Conservation (phyloP, 2,329 filamentous ascomycete genomes). For the Paracamarosporium sp. region DNA sequence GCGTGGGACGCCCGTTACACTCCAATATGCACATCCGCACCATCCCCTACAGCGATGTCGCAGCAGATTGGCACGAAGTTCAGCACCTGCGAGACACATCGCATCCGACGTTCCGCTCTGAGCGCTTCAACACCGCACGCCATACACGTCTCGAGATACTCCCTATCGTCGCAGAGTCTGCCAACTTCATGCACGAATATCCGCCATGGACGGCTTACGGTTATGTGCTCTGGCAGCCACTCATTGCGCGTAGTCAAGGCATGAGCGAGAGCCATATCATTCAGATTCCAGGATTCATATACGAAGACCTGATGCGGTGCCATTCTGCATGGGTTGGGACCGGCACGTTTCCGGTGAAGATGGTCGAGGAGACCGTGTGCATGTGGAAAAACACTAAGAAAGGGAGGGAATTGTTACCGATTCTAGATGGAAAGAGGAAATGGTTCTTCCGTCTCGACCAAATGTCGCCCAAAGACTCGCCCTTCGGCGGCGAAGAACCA, state of each 20-base stretch:
- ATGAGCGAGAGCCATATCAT: constrained; percentile 29
- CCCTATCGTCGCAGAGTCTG: constrained; percentile 10
- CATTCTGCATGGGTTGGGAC: constrained; percentile 13
- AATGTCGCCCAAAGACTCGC: constrained; percentile 53
- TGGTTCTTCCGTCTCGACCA: constrained; percentile 52
- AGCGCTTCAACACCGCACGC: constrained; percentile 21
- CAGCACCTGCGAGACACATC: constrained; percentile 11
- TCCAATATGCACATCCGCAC: constrained; percentile 15
- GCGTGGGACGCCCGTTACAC: too few relatives aligned
- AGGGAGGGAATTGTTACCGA: constrained; percentile 1
- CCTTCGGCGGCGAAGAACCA: constrained; percentile 5
- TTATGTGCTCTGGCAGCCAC: constrained; percentile 52
- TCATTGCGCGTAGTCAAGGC: constrained; percentile 47
- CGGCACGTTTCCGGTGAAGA: neutral
- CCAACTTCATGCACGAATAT: constrained; percentile 14
- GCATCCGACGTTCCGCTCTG: constrained; percentile 10
- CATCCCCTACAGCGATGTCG: constrained; percentile 15
- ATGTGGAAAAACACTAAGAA: constrained; percentile 3
- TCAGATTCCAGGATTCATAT: constrained; percentile 22
- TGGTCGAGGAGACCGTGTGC: constrained; percentile 11
- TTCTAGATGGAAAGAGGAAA: constrained; percentile 14
- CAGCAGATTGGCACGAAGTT: constrained; percentile 1
- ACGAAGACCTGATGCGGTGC: constrained; percentile 38
- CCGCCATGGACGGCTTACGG: constrained; percentile 40
- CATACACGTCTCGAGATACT: constrained; percentile 14